phyloP scores from a whole-genome alignment of 345 rosid genomes.

The Eucalyptus victrix region DNA sequence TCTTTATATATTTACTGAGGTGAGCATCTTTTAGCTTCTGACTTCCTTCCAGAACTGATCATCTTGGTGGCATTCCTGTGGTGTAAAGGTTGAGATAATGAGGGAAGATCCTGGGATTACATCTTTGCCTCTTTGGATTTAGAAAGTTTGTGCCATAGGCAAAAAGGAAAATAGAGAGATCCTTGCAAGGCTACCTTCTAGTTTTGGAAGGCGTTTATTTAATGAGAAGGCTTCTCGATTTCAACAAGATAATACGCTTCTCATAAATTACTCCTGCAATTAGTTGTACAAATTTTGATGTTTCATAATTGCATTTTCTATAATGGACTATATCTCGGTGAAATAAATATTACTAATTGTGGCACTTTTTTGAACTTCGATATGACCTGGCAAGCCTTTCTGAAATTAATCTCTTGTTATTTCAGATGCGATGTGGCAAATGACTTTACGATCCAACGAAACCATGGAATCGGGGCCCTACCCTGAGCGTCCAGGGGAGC shows the following conservation, averaged over 20 bases:
- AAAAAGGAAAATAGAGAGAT: not conserved
- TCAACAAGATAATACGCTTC: not conserved
- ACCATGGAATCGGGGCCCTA: slow-evolving; percentile 57
- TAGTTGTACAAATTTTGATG: not conserved
- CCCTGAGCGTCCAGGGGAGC: slow-evolving; percentile 93
- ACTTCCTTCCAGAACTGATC: not conserved
- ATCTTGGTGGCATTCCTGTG: not conserved
- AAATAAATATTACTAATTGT: not conserved
- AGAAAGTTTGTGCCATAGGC: not conserved
- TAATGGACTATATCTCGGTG: not conserved
- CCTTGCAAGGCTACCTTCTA: not conserved
- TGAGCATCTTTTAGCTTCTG: not conserved
- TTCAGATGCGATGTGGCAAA: slow-evolving; percentile 87
- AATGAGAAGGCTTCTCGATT: not conserved
- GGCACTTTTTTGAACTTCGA: not conserved
- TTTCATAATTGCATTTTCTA: not conserved
- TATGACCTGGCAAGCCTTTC: not conserved
- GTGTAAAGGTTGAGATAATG: not conserved
- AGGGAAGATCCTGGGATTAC: not conserved
- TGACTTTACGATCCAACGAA: slow-evolving; percentile 65
- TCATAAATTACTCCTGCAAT: not conserved
- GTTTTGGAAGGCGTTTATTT: not conserved
- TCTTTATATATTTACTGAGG: not conserved
- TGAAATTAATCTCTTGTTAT: slow-evolving; percentile 2
- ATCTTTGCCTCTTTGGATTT: not conserved